Evolutionary conservation across 106 monocot species (phyloP), one percentile per base, ranked within the genome.

Genomic region (Allium fistulosum): DNA sequence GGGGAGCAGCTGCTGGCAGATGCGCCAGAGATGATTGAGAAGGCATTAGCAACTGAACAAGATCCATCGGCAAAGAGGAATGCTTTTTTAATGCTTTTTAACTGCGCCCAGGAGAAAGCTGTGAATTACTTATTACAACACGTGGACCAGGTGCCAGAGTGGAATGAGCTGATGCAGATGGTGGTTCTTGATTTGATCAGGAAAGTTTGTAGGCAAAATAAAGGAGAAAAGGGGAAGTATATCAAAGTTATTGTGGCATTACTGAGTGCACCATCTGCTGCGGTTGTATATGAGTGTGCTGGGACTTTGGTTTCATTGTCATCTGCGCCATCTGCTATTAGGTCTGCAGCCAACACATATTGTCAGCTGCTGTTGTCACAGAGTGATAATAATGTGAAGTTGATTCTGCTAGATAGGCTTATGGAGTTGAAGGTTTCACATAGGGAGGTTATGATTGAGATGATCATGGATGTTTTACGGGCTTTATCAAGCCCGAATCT

Each of bases 381-480:
- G 82, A 90, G 90, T 57, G 94, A 94, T 61, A 87, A 94, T 80
- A 94, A 94, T 75, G 94, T 94, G 46, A 90, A 90, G 80, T 80
- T 94, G n/a, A 94, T 94, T 46, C 68, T 94, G 8, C 78, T 94
- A 13, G 94, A 94, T 52, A 82, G 94, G 15, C 70, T 94, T 17
- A 84, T 77, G 18, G 94, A 94, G 82, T 79, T 94, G 52, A 87
- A 87, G 57, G 51, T 26, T 5, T 80, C 80, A 7, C 94, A 94
- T 52, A 63, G 82, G 48, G 94, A 94, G 53, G 76, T 94, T 68
- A 90, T 94, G 90, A 77, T 90, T 22, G 94, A 90, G 11, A 80
- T 87, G 75, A 82, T 90, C 10, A 94, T 94, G 94, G 94, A 94
- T 46, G 82, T 94, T 7, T 78, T 94, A 7, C 71, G 94, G 26